phyloP scores from a whole-genome alignment of 805 yeast species.

The Sugiyamaella valdiviana region DNA sequence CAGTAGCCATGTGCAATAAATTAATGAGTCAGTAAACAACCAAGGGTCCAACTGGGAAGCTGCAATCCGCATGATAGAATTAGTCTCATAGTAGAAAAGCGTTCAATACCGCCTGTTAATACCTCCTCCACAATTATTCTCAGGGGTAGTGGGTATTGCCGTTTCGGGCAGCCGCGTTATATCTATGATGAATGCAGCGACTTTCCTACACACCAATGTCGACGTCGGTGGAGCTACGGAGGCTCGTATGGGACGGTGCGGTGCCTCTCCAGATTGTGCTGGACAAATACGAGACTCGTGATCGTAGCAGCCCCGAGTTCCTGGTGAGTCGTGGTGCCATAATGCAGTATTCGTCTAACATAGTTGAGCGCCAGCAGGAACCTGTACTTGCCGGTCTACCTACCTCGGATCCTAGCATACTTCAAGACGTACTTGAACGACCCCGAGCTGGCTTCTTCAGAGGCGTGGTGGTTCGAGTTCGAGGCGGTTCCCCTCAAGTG shows the following conservation, averaged over 20 bases:
- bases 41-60: no score
- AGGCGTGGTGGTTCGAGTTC: slow-evolving; percentile 59
- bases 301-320: slow-evolving; percentile 8
- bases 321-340: neutral
- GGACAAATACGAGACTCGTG: slow-evolving; percentile 20
- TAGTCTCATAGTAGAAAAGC: no score
- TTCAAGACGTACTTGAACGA: slow-evolving; percentile 25
- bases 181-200: no score
- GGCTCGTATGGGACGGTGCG: slow-evolving; percentile 25
- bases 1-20: slow-evolving; percentile 1
- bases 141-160: no score
- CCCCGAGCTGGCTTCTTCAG: slow-evolving; percentile 16
- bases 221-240: slow-evolving; percentile 6
- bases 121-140: no score
- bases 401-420: slow-evolving; percentile 18
- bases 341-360: neutral
- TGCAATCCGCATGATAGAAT: no score
- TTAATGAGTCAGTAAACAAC: no score
- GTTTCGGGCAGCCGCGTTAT: no score
- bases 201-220: no score
- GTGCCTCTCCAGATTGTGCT: slow-evolving; percentile 25
- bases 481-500: slow-evolving; percentile 63
- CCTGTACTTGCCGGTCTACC: slow-evolving; percentile 26
- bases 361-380: slow-evolving; percentile 18
- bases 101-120: no score